A percentile compares a stretch with the other conserved stretches of the same genome.
Conservation (phyloP, 75 land plant species). For the Cryptomeria japonica region DNA sequence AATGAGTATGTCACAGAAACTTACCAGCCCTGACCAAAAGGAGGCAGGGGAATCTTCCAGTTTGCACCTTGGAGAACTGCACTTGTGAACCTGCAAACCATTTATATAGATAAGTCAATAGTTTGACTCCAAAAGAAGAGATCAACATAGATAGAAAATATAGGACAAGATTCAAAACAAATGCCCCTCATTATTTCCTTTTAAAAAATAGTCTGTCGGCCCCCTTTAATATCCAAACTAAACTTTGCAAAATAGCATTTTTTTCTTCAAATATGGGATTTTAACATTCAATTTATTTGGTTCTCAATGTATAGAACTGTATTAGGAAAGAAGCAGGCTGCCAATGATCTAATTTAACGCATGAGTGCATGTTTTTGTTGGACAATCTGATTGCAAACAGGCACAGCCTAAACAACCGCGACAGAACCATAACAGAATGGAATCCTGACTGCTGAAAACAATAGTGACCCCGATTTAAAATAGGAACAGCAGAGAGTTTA, state of each 20-base stretch:
- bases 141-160: background rate
- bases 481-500: no score
- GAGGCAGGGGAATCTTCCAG: slow-evolving; percentile 93
- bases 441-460: no score
- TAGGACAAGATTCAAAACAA: background rate
- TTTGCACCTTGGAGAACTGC: slow-evolving; percentile 68
- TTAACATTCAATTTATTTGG: background rate
- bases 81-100: slow-evolving; percentile 72
- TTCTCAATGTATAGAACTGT: background rate
- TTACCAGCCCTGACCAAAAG: slow-evolving; percentile 98
- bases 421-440: no score
- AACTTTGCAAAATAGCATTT: background rate
- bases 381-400: no score
- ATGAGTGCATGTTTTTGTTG: background rate
- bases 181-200: background rate
- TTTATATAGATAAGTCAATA: background rate
- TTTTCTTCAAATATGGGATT: background rate
- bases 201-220: background rate
- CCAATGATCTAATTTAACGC: background rate
- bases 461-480: no score
- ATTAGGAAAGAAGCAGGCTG: background rate
- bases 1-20: slow-evolving; percentile 15
- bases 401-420: no score
- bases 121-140: background rate
- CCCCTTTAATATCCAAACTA: background rate